Evolutionary conservation across 2,329 filamentous ascomycete genomes (phyloP), one percentile per base, ranked within the genome.

Genomic region (Tolypocladium amazonense): DNA sequence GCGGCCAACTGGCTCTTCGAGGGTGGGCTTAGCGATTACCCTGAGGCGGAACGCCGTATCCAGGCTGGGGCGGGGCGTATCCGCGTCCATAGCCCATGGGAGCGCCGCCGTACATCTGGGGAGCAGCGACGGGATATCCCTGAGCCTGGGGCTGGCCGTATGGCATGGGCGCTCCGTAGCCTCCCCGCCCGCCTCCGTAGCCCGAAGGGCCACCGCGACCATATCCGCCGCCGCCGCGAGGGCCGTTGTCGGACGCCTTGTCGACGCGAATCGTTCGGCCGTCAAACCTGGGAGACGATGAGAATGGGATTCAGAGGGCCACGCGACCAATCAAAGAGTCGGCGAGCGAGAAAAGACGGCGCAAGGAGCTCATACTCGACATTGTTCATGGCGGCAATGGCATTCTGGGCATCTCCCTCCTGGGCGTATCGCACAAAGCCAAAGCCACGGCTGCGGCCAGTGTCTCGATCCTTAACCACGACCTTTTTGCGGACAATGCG

Each of bases 381-480:
- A 72, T 92, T 92, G 80, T 94, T 93, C 90, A 94, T 92, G 65
- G 79, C 79, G 54, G 80, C 75, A 73, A 93, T 93, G 52, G 90
- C 90, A 65, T 82, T 81, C 70, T 92, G 86, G 63, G 90, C 90
- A 74, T 92, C 88, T 54, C 80, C 76, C 65, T 92, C 90, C 65
- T 86, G 85, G 57, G 84, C 78, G 77, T 93, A 99, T 68, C 92
- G 89, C 64, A 99, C 93, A 75, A 97, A 97, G 56, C 94, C 94
- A 74, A 97, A 99, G 62, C 94, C 94, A 75, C 94, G 90, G 81
- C 92, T 97, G 75, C 93, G 91, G 69, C 91, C 90, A 70, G 93
- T 97, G 73, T 97, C 93, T 70, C 92, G 90, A 76, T 99, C 93
- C 80, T 96, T 97, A 70, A 97, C 92, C 67, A 99, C 93, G 64